Conservation (phyloP, 805 yeast species). For the Candida caryicola region DNA sequence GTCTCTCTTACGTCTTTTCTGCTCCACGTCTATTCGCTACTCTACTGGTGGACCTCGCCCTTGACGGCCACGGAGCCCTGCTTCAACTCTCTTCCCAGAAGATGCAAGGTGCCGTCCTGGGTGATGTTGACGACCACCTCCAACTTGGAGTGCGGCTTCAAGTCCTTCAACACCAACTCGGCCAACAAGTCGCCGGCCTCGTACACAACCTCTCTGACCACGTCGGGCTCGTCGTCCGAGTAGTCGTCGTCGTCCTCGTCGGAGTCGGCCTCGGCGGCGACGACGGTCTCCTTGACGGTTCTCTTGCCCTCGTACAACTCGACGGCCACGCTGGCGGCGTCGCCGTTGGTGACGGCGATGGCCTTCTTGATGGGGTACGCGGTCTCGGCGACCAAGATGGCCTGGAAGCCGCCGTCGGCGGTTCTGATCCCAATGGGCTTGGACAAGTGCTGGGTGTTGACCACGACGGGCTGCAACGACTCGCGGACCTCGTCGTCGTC, state of each 20-base stretch:
- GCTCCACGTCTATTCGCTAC: background rate
- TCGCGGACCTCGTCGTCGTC: conserved; percentile 80
- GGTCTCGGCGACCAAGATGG: conserved; percentile 77
- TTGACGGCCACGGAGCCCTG: conserved; percentile 54
- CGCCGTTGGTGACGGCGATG: conserved; percentile 59
- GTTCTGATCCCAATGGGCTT: conserved; percentile 83
- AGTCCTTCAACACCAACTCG: conserved; percentile 71
- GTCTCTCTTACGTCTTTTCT: too few relatives aligned
- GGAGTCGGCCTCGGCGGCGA: conserved; percentile 62
- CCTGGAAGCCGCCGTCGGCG: conserved; percentile 66
- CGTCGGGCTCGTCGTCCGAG: conserved; percentile 87
- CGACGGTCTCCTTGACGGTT: conserved; percentile 73
- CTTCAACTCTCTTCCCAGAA: conserved; percentile 65
- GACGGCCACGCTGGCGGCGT: conserved; percentile 56
- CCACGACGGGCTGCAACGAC: conserved; percentile 76
- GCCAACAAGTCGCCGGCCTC: conserved; percentile 74
- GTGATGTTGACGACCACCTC: conserved; percentile 68
- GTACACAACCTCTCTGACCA: conserved; percentile 70
- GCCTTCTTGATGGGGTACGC: conserved; percentile 87
- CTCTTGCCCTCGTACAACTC: conserved; percentile 84
- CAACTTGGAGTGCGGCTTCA: conserved; percentile 59
- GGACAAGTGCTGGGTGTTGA: conserved; percentile 82
- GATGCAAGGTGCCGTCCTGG: conserved; percentile 60
- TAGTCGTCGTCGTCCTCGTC: conserved; percentile 48
- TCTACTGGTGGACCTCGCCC: conserved; percentile 42